These are phyloP conservation scores for Alnus rubra DNA, from an alignment of 306 rosid genomes.

Conservation along the genomic window DNA sequence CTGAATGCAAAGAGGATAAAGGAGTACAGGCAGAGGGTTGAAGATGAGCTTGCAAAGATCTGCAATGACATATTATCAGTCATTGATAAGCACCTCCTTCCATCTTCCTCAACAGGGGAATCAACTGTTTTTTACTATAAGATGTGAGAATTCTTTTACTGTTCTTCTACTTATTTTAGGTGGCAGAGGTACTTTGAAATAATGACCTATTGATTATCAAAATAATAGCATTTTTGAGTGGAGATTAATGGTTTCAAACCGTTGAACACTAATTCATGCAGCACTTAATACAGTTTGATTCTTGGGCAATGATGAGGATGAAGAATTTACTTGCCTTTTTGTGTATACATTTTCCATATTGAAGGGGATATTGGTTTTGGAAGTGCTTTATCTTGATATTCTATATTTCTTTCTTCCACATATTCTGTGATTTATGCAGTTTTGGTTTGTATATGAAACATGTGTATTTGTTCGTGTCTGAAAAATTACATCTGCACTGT, in stretches of 20 bases:
- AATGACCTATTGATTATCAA: neutral
- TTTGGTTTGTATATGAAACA: neutral
- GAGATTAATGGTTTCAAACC: neutral
- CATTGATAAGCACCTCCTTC: constrained; percentile 46
- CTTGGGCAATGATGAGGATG: neutral
- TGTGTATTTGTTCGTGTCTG: neutral
- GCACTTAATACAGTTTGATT: neutral
- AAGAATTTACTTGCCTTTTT: neutral
- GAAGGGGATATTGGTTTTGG: neutral
- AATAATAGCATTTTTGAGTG: neutral
- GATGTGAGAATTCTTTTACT: constrained; percentile 31
- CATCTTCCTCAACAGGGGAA: constrained; percentile 42
- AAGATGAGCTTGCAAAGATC: constrained; percentile 42
- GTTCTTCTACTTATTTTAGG: neutral
- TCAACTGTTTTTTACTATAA: constrained; percentile 41
- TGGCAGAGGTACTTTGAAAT: neutral
- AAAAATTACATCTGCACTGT: neutral
- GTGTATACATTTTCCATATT: neutral
- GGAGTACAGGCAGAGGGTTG: constrained; percentile 44
- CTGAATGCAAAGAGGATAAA: constrained; percentile 37
- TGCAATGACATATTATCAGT: constrained; percentile 41
- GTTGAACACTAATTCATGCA: neutral
- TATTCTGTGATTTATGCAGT: neutral
- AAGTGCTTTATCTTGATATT: neutral
- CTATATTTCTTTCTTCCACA: neutral